Base-by-base conservation (phyloP, 257 asterid species). In the Henckelia pumila region DNA sequence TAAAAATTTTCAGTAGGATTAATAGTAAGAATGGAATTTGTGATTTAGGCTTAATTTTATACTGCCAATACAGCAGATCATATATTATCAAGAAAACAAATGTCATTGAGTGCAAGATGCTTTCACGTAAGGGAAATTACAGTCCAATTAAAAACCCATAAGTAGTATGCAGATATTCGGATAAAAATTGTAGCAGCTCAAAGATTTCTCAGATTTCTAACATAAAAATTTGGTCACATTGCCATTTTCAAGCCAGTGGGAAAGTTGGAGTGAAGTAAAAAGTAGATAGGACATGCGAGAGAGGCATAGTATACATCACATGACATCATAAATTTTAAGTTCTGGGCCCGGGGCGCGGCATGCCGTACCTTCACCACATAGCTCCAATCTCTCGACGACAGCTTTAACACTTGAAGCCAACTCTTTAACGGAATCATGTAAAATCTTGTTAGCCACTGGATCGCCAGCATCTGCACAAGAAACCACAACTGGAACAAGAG, bases 341-440 rank as follows among this genome's bases (percentile, higher is more conserved):
- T 56, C 35, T 67, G 30, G 67, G n/a, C 33, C 28, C 19, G 28
- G 8, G 23, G 68, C 13, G 23, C 52, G 61, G 16, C 17, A 75
- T 24, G 60, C 55, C 76, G 21, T 71, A 87, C 96, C 95, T 85
- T 82, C 85, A 64, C 95, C 94, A 61, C 87, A 82, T 28, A 89
- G 85, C 52, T 81, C 81, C 56, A 89, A 76, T 77, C 88, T 89
- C 67, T 71, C 79, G 14, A 89, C 94, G 50, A 89, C 95, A 62
- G 95, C 97, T 75, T 84, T 87, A 52, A 89, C 97, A 80, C 95
- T 87, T 11, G 81, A 82, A 55, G 94, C 91, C 76, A 89, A 77
- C 78, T 87, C 97, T 47, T 75, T 80, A 63, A 87, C 97, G 9
- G 95, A 74, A 17, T 82, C 79, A 50, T 76, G 78, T 67, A 87